Base-by-base conservation (phyloP, 495 filamentous ascomycete species). In the Aspergillus funiculosus region DNA sequence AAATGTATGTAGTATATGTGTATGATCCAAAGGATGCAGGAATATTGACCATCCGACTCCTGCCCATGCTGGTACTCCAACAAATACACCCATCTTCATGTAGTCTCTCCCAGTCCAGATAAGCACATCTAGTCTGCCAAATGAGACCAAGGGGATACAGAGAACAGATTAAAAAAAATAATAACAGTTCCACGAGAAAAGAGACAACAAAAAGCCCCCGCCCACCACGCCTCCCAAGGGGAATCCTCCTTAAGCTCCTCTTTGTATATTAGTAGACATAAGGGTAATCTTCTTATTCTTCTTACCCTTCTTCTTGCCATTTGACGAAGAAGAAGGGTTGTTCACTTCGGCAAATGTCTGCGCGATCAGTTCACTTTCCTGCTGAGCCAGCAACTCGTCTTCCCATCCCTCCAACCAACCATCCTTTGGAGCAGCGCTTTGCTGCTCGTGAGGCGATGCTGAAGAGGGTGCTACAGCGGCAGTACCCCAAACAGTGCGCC, bases 201-300 rank as follows among this genome's bases (percentile, higher is more conserved):
- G n/a, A n/a, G n/a, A n/a, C n/a, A n/a, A n/a, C n/a, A n/a, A n/a
- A n/a, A n/a, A n/a, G n/a, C n/a, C n/a, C n/a, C n/a, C n/a, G n/a
- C n/a, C n/a, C n/a, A n/a, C n/a, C n/a, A n/a, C n/a, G n/a, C n/a
- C n/a, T 14, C 38, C 14, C 10, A 38, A 13, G 5, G 15, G 5
- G n/a, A n/a, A n/a, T n/a, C n/a, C n/a, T n/a, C n/a, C n/a, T 53
- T 25, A 70, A 40, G 83, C 83, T 6, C 78, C 83, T 59, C 83
- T 72, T 48, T 82, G 73, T 29, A 75, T 81, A 60, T 78, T 86
- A 25, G 89, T 95, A 46, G 86, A 89, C 89, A 95, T 95, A 44
- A 95, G 60, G 7, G 87, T 95, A 39, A 95, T 95, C 73, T 94
- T 92, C 69, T 94, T 89, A 40, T 78, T 81, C 68, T 94, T 95